Evolutionary conservation across 345 rosid genomes (phyloP).

Genomic region (Euphorbia pulcherrima): DNA sequence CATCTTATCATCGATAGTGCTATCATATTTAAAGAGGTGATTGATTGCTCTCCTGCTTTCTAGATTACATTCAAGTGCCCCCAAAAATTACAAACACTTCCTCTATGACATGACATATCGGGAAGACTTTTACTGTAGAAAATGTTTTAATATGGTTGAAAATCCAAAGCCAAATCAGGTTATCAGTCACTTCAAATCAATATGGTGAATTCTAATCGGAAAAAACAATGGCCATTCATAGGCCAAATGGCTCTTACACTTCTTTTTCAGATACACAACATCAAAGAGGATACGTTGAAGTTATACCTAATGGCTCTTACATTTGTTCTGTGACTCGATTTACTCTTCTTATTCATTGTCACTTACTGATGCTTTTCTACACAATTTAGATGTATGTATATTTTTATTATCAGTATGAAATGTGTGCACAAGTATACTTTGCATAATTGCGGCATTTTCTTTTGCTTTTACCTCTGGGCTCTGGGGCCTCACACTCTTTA

Average conservation of each 20-base stretch:
- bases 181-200: not conserved
- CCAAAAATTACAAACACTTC: not conserved
- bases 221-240: not conserved
- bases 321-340: not conserved
- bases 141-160: not conserved
- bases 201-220: not conserved
- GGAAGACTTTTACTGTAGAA: not conserved
- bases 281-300: not conserved
- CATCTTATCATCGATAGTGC: not conserved
- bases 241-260: not conserved
- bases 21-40: not conserved
- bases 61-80: not conserved
- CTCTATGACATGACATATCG: not conserved
- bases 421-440: not conserved
- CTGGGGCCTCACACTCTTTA: not conserved
- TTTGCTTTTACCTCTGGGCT: not conserved
- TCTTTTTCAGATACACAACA: not conserved
- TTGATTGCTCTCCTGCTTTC: not conserved
- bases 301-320: not conserved
- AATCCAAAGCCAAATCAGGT: not conserved
- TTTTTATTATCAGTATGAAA: not conserved
- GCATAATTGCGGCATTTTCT: too few relatives aligned
- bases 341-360: not conserved
- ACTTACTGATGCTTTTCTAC: not conserved
- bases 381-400: not conserved